Base-by-base conservation (phyloP, 2,329 filamentous ascomycete species). In the Waltergamsia citrina region DNA sequence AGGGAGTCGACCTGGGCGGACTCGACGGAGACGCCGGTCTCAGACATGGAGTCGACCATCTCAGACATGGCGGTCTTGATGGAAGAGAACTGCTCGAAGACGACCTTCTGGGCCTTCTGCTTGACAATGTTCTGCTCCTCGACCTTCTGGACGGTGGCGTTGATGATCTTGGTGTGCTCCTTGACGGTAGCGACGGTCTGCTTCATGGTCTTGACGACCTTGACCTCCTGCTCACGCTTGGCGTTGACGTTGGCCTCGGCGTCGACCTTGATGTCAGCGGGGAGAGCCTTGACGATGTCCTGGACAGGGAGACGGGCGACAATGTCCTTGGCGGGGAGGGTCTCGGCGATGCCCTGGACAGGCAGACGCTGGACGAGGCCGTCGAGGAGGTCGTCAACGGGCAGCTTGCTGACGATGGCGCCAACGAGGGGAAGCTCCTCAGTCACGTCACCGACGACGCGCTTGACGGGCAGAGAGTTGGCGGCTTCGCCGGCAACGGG, bases 91-190 rank as follows among this genome's bases (percentile, higher is more conserved):
- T 27, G 22, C 23, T 28, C 12, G 32, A 34, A 17, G 32, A 14
- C 14, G 24, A 12, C 5, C 7, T 7, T 19, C n/a, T 35, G 31
- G 35, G 29, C 48, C n/a, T 40, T 41, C 3, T 43, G 36, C 46
- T 51, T 46, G 38, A 41, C 35, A 17, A 49, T 27, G 6, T 38
- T 35, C n/a, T 45, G 44, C 12, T 29, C 25, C 37, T 47, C 38
- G 37, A 50, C 47, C 37, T 41, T 18, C 19, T 18, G 3, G 30
- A 32, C n/a, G 30, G 30, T 32, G 19, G 3, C 4, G 30, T 21
- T 32, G 30, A 32, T 21, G 16, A n/a, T 15, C 15, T 9, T 9
- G 19, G 30, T 32, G 18, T 23, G 18, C 16, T n/a, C 10, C 30
- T 32, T 22, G 30, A 32, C 19, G 4, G 7, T 10, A 12, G 17